A percentile compares a stretch with the other conserved stretches of the same genome.
These are phyloP conservation scores for Aquilaria yunnanensis DNA, from an alignment of 345 rosid genomes.

Conservation along the genomic window DNA sequence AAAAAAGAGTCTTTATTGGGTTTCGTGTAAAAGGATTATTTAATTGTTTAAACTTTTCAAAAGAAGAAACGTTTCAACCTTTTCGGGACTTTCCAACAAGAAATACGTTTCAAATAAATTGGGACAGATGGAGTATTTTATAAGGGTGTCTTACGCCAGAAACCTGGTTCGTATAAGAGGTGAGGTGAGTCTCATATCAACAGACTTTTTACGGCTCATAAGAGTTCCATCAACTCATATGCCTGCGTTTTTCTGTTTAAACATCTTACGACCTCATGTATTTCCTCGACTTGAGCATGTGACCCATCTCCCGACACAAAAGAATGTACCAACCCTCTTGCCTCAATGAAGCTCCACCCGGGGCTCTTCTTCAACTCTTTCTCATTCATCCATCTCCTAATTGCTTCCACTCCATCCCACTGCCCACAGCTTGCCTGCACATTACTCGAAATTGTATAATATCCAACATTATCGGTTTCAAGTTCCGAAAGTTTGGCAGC, in stretches of 20 bases:
- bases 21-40: too few relatives aligned
- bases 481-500: constrained; percentile 22
- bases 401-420: constrained; percentile 22
- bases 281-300: constrained; percentile 12
- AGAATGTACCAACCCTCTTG: constrained; percentile 10
- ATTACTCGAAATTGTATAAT: constrained; percentile 29
- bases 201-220: too few relatives aligned
- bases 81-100: too few relatives aligned
- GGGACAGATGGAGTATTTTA: too few relatives aligned
- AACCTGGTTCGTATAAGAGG: too few relatives aligned
- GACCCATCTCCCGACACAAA: constrained; percentile 25
- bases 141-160: too few relatives aligned
- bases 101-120: too few relatives aligned
- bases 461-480: constrained; percentile 26
- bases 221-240: not conserved
- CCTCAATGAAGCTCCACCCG: constrained; percentile 28
- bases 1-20: too few relatives aligned
- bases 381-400: constrained; percentile 25
- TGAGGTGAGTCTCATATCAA: too few relatives aligned
- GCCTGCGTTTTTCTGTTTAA: constrained; percentile 7
- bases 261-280: constrained; percentile 13
- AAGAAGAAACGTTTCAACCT: too few relatives aligned
- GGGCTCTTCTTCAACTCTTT: constrained; percentile 25
- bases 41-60: too few relatives aligned
- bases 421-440: constrained; percentile 22